A percentile compares a stretch with the other conserved stretches of the same genome.
Conservation (phyloP, 2,329 filamentous ascomycete genomes). For the Pseudogymnoascus sp. region DNA sequence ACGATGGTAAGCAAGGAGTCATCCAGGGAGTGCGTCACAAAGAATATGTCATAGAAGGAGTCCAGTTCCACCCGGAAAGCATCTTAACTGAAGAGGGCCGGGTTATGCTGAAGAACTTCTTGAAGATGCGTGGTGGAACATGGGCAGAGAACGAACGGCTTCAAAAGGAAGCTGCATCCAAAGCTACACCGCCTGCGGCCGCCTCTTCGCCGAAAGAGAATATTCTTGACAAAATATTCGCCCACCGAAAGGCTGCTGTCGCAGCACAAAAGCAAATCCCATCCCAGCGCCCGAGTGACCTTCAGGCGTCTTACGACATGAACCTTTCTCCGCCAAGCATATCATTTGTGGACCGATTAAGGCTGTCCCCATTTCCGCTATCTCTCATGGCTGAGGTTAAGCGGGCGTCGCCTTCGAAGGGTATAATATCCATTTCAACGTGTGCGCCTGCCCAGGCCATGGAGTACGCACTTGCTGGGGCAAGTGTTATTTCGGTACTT, state of each 20-base stretch:
- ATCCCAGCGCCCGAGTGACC: slow-evolving; percentile 71
- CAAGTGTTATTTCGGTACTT: slow-evolving; percentile 95
- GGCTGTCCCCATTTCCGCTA: slow-evolving; percentile 77
- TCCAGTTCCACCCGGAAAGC: slow-evolving; percentile 97
- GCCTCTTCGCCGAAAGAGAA: slow-evolving; percentile 57
- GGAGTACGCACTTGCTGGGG: slow-evolving; percentile 86
- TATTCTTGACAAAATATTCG: slow-evolving; percentile 87
- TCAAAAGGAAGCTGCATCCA: slow-evolving; percentile 33
- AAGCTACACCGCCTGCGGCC: slow-evolving; percentile 18
- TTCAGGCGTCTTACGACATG: slow-evolving; percentile 80
- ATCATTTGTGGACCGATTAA: slow-evolving; percentile 68
- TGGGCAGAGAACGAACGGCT: slow-evolving; percentile 72
- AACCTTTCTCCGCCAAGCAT: slow-evolving; percentile 78
- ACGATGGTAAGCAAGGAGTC: slow-evolving; percentile 67
- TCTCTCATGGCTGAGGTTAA: slow-evolving; percentile 97
- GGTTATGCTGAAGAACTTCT: slow-evolving; percentile 85
- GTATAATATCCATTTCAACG: slow-evolving; percentile 78
- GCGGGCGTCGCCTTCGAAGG: slow-evolving; percentile 91
- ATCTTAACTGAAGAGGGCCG: slow-evolving; percentile 87
- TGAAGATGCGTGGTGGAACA: slow-evolving; percentile 78
- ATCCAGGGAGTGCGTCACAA: slow-evolving; percentile 98
- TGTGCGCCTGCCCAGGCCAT: slow-evolving; percentile 84
- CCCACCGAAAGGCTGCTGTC: slow-evolving; percentile 66
- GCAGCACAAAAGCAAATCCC: slow-evolving; percentile 75
- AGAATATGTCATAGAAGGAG: slow-evolving; percentile 82